Evolutionary conservation across 1,284 basidiomycete genomes (phyloP), one percentile per base, ranked within the genome.

Genomic region (Sphagnurus paluster): DNA sequence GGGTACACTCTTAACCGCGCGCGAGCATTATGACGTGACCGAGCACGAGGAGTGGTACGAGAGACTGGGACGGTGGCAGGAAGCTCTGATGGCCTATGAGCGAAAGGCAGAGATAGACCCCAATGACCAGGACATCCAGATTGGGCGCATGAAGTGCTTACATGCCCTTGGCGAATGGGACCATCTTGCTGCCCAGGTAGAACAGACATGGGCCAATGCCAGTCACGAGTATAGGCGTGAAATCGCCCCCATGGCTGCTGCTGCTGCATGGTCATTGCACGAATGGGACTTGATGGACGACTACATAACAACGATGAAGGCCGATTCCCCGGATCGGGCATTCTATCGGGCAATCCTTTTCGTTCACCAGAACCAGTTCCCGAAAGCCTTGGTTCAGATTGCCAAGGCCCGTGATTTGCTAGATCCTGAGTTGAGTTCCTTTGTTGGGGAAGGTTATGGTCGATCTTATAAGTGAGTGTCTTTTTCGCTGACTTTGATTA

Each of bases 271-370:
- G 96, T 93, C 93, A 4, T 69, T 98, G 47, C 89, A 90, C 54
- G 93, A 98, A 61, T 99, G 97, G 97, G 94, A 98, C 60, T 80
- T 87, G 6, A 99, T 99, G 97, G 97, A 99, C 51, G 88, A 95
- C 58, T 99, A 97, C 67, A 98, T 99, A 50, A 79, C 83, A 5
- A 90, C 90, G 2, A 97, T 99, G 92, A 92, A 91, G 61, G 74
- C 78, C 24, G 96, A 99, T 62, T 96, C 95, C 5, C 85, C 95
- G 0, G 97, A 99, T 66, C 79, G 93, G 35, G 89, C 93, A 14
- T 99, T 98, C 77, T 99, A 97, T 74, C 84, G 93, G 42, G 94
- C 96, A 1, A 98, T 99, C 54, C 75, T 99, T 21, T 88, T 91
- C 7, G 93, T 98, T 20, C 96, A 99, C 63, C 89, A 96, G 58